Evolutionary conservation across 768 basidiomycete genomes (phyloP), one percentile per base, ranked within the genome.

Genomic region (Lactarius pseudohatsudake): DNA sequence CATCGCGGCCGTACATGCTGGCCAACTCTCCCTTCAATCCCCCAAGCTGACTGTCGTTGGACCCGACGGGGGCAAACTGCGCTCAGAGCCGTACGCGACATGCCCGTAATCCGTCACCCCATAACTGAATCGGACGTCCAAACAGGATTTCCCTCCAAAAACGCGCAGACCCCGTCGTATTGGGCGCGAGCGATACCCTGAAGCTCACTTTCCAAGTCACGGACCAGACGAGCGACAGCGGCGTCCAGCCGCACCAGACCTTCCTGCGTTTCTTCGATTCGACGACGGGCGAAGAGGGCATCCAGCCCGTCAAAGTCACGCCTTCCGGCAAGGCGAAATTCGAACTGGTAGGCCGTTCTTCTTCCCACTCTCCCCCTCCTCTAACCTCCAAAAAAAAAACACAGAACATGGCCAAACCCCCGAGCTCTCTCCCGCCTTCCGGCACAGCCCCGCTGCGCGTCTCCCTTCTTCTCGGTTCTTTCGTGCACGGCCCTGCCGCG

Each of bases 221-320:
- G 45, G 86, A 90, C 66, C 81, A 86, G 70, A 81, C 84, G 11
- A 77, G 76, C 18, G 86, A 83, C 50, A 85, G 88, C 67, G 88
- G 88, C 34, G 84, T 94, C 43, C 90, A 91, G 72, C 94, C 94
- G 16, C 90, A 95, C 76, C 95, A 96, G 75, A 91, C 92, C 0
- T 95, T 96, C 82, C 81, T 96, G 54, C 84, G 92, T 30, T 94
- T 96, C 82, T 92, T 89, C 72, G 94, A 96, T 76, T 78, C 80
- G 65, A 77, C 81, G 53, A 85, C 87, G 0, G 87, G 86, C 11
- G 92, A 93, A 75, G 94, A 94, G 74, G 92, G 93, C 36, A 87
- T 93, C 50, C 90, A 95, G 64, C 92, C 93, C 26, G 78, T 97
- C 45, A 84, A 86, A 36, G 89, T 95, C 59, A 85, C 88, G 15